These are phyloP conservation scores for Camillea tinctor DNA, from an alignment of 2,329 filamentous ascomycete genomes.

Conservation along the genomic window DNA sequence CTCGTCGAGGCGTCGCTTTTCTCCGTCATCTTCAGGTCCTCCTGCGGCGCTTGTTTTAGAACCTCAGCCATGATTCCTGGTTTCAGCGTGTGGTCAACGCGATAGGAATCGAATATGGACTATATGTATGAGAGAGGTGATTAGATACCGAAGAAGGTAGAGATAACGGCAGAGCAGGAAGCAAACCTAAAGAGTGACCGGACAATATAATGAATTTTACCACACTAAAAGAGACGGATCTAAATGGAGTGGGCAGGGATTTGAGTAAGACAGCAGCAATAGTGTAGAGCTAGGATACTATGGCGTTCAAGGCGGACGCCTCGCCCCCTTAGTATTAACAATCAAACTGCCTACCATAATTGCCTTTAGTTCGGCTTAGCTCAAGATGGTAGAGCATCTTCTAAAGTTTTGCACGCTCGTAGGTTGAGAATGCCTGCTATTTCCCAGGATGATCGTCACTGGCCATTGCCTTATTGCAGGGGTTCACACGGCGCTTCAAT, in stretches of 20 bases:
- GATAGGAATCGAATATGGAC: neutral
- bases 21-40: constrained; percentile 15
- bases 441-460: neutral
- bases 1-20: constrained; percentile 14
- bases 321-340: neutral
- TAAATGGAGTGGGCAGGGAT: neutral
- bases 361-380: neutral
- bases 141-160: neutral
- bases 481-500: neutral
- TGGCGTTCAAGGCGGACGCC: neutral
- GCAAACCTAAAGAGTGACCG: neutral
- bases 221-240: neutral
- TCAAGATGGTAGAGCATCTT: neutral
- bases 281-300: neutral
- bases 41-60: constrained; percentile 7
- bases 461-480: neutral
- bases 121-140: neutral
- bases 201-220: neutral
- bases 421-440: neutral
- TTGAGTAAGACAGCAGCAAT: neutral
- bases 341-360: neutral
- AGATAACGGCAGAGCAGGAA: neutral
- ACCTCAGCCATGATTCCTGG: constrained; percentile 14
- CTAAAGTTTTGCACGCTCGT: neutral
- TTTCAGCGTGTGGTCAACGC: neutral